These are phyloP conservation scores for Botrytis fabae DNA, from an alignment of 2,329 filamentous ascomycete genomes.

Conservation along the genomic window DNA sequence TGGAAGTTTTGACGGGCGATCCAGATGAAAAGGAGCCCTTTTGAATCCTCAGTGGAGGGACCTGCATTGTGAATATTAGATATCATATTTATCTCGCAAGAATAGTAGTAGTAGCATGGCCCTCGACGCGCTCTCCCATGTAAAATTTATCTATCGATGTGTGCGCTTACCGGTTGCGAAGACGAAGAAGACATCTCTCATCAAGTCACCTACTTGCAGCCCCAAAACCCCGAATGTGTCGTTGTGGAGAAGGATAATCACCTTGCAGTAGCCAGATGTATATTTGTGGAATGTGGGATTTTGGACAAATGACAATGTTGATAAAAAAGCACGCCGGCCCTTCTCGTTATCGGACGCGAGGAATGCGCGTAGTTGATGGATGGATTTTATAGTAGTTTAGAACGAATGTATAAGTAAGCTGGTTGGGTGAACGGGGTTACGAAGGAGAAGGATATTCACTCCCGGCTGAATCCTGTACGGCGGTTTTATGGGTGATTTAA, in stretches of 20 bases:
- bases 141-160: background rate
- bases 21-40: slow-evolving; percentile 58
- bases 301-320: slow-evolving; percentile 22
- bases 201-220: slow-evolving; percentile 17
- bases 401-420: slow-evolving; percentile 19
- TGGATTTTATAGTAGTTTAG: background rate
- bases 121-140: background rate
- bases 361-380: slow-evolving; percentile 12
- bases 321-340: background rate
- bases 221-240: background rate
- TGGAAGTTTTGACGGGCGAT: slow-evolving; percentile 64
- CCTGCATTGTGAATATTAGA: slow-evolving; percentile 46
- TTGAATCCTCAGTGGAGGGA: slow-evolving; percentile 77
- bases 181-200: slow-evolving; percentile 35
- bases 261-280: slow-evolving; percentile 24
- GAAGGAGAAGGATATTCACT: background rate
- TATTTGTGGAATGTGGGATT: slow-evolving; percentile 23
- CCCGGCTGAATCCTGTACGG: background rate
- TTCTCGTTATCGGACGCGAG: slow-evolving; percentile 10
- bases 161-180: slow-evolving; percentile 34
- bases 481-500: background rate
- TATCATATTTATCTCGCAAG: background rate
- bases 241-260: slow-evolving; percentile 19
- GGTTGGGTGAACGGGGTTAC: background rate
- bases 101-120: background rate